A percentile compares a stretch with the other conserved stretches of the same genome.
Evolutionary conservation across 116 monocot species (phyloP).

Genomic region (Thalassia testudinum): DNA sequence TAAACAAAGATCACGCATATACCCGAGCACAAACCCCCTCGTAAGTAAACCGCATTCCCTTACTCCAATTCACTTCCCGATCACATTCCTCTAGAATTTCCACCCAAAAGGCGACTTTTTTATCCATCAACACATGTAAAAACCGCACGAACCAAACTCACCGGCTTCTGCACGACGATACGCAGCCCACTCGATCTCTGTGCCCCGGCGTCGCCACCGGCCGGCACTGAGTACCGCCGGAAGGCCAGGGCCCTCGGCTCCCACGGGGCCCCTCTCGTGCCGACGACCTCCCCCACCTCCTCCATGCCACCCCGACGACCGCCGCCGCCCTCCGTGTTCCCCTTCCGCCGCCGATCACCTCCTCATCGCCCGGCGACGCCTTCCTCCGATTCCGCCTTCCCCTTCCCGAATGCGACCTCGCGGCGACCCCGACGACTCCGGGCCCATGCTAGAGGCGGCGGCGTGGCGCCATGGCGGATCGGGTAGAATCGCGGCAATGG

Average conservation of each 20-base stretch:
- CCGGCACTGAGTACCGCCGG: neutral
- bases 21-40: no score
- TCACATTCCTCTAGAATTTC: neutral
- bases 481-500: neutral
- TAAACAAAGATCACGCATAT: no score
- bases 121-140: neutral
- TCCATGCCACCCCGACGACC: neutral
- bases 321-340: neutral
- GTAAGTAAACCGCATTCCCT: no score
- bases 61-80: no score
- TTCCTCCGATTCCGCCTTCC: neutral
- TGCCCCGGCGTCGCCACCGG: neutral
- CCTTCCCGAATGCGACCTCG: neutral
- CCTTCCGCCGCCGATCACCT: neutral
- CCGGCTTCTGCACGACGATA: slow-evolving; percentile 24
- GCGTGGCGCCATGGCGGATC: neutral
- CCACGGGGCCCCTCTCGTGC: neutral
- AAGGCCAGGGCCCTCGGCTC: slow-evolving; percentile 15
- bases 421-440: neutral
- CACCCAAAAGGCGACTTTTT: neutral
- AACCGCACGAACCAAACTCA: slow-evolving; percentile 3
- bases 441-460: neutral
- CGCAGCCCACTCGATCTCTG: slow-evolving; percentile 9
- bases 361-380: neutral
- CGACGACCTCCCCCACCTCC: neutral